Evolutionary conservation across 2,329 filamentous ascomycete species (phyloP).

Genomic region (Pseudogymnoascus sp.): DNA sequence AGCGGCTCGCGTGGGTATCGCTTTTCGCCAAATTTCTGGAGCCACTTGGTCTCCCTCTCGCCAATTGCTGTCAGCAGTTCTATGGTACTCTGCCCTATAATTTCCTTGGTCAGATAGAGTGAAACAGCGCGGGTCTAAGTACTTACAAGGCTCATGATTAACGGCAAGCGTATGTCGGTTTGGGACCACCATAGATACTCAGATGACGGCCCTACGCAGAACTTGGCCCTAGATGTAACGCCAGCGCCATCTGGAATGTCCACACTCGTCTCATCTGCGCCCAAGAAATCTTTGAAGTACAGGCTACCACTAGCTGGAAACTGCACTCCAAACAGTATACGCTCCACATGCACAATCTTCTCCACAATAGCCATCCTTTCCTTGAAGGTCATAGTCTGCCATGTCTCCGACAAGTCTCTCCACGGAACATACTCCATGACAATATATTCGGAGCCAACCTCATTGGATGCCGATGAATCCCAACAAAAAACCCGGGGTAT

Average conservation of each 20-base stretch:
- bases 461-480: slow-evolving; percentile 25
- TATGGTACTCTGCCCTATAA: slow-evolving; percentile 15
- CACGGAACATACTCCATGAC: slow-evolving; percentile 33
- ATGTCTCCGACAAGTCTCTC: slow-evolving; percentile 24
- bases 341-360: slow-evolving; percentile 18
- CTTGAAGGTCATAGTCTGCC: slow-evolving; percentile 18
- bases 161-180: slow-evolving; percentile 15
- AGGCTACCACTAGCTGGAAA: slow-evolving; percentile 19
- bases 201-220: slow-evolving; percentile 19
- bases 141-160: slow-evolving; percentile 18
- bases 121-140: not conserved
- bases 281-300: slow-evolving; percentile 18
- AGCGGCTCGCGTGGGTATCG: slow-evolving; percentile 17
- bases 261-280: slow-evolving; percentile 15
- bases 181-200: slow-evolving; percentile 21
- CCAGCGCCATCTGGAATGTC: slow-evolving; percentile 13
- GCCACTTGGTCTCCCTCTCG: slow-evolving; percentile 16
- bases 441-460: slow-evolving; percentile 32
- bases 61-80: slow-evolving; percentile 18
- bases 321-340: slow-evolving; percentile 15
- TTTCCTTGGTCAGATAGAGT: slow-evolving; percentile 7
- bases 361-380: slow-evolving; percentile 18
- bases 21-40: slow-evolving; percentile 15
- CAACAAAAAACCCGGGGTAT: slow-evolving; percentile 25
- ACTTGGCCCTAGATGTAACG: not conserved